Conservation (phyloP, 305 asterid genomes). For the Fraxinus paxiana region DNA sequence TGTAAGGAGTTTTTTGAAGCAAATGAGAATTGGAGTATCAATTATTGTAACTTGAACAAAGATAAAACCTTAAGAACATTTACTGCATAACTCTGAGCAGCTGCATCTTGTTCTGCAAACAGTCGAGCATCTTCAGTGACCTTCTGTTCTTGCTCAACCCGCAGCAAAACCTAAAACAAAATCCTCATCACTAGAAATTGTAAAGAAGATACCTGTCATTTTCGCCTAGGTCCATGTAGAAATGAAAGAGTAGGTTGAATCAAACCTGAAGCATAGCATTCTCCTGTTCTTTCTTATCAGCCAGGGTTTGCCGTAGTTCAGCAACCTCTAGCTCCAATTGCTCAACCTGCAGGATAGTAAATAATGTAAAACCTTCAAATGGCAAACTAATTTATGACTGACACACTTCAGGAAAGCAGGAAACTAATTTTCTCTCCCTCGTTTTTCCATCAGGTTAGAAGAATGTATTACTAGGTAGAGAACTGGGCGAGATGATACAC, state of each 20-base stretch:
- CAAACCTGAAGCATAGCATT: conserved; percentile 79
- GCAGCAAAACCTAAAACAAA: conserved; percentile 62
- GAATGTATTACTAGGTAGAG: background rate
- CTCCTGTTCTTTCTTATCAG: conserved; percentile 70
- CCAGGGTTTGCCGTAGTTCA: conserved; percentile 58
- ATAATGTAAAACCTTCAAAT: background rate
- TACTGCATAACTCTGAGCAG: conserved; percentile 56
- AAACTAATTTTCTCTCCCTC: conserved; percentile 15
- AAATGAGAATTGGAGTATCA: conserved; percentile 10
- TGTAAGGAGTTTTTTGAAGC: background rate
- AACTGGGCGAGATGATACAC: background rate
- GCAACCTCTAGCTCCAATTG: conserved; percentile 70
- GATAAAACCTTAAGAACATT: conserved; percentile 59
- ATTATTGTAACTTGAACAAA: background rate
- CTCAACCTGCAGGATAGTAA: conserved; percentile 55
- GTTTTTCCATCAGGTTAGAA: background rate
- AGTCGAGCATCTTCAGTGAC: conserved; percentile 74
- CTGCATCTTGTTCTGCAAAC: conserved; percentile 72
- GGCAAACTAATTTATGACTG: background rate
- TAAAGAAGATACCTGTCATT: conserved; percentile 16
- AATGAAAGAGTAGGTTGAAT: conserved; percentile 13
- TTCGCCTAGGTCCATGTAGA: conserved; percentile 7
- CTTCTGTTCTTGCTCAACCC: conserved; percentile 90
- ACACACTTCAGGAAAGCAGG: background rate
- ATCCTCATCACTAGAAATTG: conserved; percentile 23